Base-by-base conservation (phyloP, 2,329 filamentous ascomycete genomes). In the Trichoderma sp. region DNA sequence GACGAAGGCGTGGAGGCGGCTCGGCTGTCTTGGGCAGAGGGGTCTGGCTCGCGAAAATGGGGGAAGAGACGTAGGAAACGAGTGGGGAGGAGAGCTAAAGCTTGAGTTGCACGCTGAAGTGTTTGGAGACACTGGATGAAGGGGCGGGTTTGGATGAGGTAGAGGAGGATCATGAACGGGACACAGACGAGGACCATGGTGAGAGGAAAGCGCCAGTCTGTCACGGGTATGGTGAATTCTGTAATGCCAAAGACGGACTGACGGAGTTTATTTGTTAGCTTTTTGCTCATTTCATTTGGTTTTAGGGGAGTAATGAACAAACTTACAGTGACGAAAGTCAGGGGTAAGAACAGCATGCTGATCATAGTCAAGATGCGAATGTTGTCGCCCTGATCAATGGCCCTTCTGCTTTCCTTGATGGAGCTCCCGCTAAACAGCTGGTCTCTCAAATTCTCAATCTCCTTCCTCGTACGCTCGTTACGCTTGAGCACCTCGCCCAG, bases 161-260 rank as follows among this genome's bases (percentile, higher is more conserved):
- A 80, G 71, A 86, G 81, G 26, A 86, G 78, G 28, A 85, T 73
- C 76, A 86, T 84, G 74, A 87, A 87, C 26, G 84, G 85, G 2
- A 86, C 81, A 77, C 85, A 87, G 57, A 86, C 90, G 79, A 88
- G 89, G 7, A 90, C 91, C 75, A 94, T 95, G 78, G 87, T 91
- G 15, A 84, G 77, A 21, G 82, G 78, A 73, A 87, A 86, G 12
- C 80, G 79, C 81, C 83, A 85, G 77, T 86, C 84, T 2, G 79
- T 74, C 8, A 82, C 79, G 2, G 82, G 75, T 56, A 84, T 82
- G 12, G 78, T 78, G 74, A 87, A 83, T 30, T 83, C 80, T 2
- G 84, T 86, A 76, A 86, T 87, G 32, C 88, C 87, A 73, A 87
- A 89, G 66, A 90, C 85, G 39, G 85, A 87, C 74, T 84, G 64